A percentile compares a stretch with the other conserved stretches of the same genome.
phyloP scores from a whole-genome alignment of 352 stramenopile genomes.

The Phytophthora sansomeana region DNA sequence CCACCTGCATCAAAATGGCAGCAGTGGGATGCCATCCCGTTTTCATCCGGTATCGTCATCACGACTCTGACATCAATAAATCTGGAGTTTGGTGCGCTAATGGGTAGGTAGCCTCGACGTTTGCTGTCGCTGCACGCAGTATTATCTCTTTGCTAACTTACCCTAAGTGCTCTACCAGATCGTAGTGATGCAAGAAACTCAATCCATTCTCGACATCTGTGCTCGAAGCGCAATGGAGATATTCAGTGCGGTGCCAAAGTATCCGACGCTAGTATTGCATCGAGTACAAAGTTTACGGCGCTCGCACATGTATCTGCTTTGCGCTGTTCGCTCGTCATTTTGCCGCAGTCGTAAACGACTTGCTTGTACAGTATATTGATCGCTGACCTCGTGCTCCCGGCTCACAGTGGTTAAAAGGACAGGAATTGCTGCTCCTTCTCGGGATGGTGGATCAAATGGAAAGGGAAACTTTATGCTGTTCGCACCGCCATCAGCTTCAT shows the following conservation, averaged over 20 bases:
- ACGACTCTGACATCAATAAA: no score
- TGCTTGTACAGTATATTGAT: no score
- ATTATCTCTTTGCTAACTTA: not conserved
- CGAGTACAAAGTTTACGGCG: not conserved
- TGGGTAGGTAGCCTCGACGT: no score
- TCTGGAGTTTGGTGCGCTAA: no score
- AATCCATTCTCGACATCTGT: not conserved
- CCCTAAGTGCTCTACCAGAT: no score
- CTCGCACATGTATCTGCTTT: not conserved
- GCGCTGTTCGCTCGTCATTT: not conserved
- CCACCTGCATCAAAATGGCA: no score
- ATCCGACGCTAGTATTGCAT: not conserved
- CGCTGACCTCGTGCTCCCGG: not conserved
- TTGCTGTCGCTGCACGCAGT: no score
- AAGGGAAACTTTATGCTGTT: not conserved
- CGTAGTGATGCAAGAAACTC: no score
- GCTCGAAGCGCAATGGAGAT: not conserved
- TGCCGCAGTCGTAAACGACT: not conserved
- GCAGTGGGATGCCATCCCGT: no score
- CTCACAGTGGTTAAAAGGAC: constrained; percentile 9
- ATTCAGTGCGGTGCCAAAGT: not conserved
- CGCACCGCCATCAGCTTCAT: no score
- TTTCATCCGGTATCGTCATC: no score
- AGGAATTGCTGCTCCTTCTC: constrained; percentile 8
- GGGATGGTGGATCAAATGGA: constrained; percentile 6